Percentiles rank a stretch among this genome's conserved stretches.
phyloP scores from a whole-genome alignment of 208 protist species.

The Wallacemonas rigidus region DNA sequence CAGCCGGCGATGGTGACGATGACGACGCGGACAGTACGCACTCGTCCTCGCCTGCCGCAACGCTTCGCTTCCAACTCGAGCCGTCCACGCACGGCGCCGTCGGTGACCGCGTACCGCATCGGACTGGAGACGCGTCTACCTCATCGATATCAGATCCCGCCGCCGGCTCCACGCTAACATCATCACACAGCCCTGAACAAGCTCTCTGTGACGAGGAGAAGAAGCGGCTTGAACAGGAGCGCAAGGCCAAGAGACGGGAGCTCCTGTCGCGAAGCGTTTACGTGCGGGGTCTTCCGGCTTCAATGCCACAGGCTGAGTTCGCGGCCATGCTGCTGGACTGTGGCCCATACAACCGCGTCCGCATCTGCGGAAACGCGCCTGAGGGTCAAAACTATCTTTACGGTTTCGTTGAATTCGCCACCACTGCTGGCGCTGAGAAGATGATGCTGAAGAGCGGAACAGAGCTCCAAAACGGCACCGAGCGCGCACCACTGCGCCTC shows the following conservation, averaged over 20 bases:
- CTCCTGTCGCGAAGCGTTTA: slow-evolving; percentile 56
- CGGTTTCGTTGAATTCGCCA: slow-evolving; percentile 65
- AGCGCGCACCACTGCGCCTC: slow-evolving; percentile 51
- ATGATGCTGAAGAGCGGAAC: slow-evolving; percentile 46
- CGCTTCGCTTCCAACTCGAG: slow-evolving; percentile 7
- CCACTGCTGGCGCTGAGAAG: slow-evolving; percentile 25
- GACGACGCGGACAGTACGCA: not conserved
- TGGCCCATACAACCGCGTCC: slow-evolving; percentile 63
- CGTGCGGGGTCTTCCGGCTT: slow-evolving; percentile 52
- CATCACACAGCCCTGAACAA: not conserved
- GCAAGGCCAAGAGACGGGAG: slow-evolving; percentile 15
- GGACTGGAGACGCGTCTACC: not conserved
- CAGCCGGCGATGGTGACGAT: not conserved
- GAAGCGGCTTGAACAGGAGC: slow-evolving; percentile 1
- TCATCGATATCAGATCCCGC: not conserved
- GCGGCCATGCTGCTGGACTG: slow-evolving; percentile 59
- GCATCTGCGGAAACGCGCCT: slow-evolving; percentile 50
- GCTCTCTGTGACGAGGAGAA: not conserved
- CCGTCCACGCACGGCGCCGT: not conserved
- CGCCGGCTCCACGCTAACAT: too few species aligned
- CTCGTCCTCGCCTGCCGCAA: not conserved
- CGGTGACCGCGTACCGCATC: not conserved
- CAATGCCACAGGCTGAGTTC: slow-evolving; percentile 56
- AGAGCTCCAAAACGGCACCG: slow-evolving; percentile 46
- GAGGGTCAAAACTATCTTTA: slow-evolving; percentile 63